Evolutionary conservation across 2,329 filamentous ascomycete species (phyloP).

Genomic region (Leptographium radiaticola): DNA sequence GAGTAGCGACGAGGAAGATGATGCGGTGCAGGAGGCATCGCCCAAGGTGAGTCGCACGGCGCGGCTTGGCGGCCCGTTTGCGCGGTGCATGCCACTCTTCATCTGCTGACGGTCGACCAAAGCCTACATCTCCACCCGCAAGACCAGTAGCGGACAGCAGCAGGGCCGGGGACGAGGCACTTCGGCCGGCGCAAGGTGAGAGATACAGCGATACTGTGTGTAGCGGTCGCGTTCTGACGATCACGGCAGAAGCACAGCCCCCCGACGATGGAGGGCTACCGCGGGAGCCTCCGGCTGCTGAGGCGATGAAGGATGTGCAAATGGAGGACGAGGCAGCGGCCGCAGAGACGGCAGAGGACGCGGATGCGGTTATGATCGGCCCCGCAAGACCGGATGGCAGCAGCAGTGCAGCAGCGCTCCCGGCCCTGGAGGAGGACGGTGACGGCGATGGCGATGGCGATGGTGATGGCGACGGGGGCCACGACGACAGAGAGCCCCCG

Average conservation of each 20-base stretch:
- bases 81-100: not conserved
- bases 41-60: not conserved
- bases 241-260: no score
- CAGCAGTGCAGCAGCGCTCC: not conserved
- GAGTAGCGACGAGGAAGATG: conserved; percentile 38
- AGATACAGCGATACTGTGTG: no score
- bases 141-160: no score
- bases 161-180: not conserved
- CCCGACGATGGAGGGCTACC: not conserved
- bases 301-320: not conserved
- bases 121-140: no score
- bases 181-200: no score
- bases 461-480: not conserved
- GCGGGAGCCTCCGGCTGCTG: not conserved
- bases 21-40: conserved; percentile 6
- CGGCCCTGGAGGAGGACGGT: conserved; percentile 1
- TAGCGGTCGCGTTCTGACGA: no score
- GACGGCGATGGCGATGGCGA: not conserved
- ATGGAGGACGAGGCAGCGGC: not conserved
- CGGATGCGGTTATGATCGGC: conserved; percentile 5
- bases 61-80: not conserved
- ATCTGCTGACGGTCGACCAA: not conserved
- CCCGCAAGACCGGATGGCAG: conserved; percentile 7
- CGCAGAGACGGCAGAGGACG: not conserved
- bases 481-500: conserved; percentile 9